These are phyloP conservation scores for Ophiocordyceps sinensis DNA, from an alignment of 2,329 filamentous ascomycete genomes.

Conservation along the genomic window DNA sequence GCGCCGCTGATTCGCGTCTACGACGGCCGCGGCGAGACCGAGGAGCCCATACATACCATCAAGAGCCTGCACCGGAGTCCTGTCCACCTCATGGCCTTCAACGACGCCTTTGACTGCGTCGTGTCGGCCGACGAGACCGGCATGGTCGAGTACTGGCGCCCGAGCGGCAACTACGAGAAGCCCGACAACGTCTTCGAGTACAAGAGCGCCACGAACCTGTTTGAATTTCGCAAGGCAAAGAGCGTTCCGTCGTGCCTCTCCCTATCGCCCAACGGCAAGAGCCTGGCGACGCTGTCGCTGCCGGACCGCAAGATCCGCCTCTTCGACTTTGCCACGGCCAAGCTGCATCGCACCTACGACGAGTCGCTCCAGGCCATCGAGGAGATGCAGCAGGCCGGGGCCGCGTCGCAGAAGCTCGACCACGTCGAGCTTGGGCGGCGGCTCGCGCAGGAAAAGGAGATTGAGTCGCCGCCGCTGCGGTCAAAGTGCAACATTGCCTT, in stretches of 20 bases:
- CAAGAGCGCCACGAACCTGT: constrained; percentile 87
- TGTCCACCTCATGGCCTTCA: constrained; percentile 78
- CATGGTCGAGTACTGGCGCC: constrained; percentile 95
- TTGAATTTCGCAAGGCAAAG: constrained; percentile 95
- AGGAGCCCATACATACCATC: constrained; percentile 62
- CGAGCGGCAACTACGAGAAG: constrained; percentile 70
- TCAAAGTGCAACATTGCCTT: constrained; percentile 78
- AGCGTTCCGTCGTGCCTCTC: constrained; percentile 68
- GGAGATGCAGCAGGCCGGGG: constrained; percentile 93
- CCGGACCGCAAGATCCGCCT: constrained; percentile 87
- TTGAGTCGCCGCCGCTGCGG: constrained; percentile 55
- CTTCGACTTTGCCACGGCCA: constrained; percentile 83
- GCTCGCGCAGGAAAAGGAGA: constrained; percentile 71
- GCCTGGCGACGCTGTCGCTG: constrained; percentile 80
- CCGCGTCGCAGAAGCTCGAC: constrained; percentile 65
- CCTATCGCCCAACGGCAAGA: constrained; percentile 71
- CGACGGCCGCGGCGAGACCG: constrained; percentile 75
- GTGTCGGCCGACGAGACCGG: constrained; percentile 78
- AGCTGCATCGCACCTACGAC: constrained; percentile 85
- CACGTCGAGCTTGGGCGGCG: constrained; percentile 84
- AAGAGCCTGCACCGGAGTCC: constrained; percentile 67
- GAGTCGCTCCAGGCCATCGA: constrained; percentile 81
- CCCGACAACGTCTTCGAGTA: constrained; percentile 82
- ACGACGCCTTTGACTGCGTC: constrained; percentile 77
- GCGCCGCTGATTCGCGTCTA: constrained; percentile 68